A percentile compares a stretch with the other conserved stretches of the same genome.
These are phyloP conservation scores for Fusarium redolens DNA, from an alignment of 2,329 filamentous ascomycete species.

Conservation along the genomic window DNA sequence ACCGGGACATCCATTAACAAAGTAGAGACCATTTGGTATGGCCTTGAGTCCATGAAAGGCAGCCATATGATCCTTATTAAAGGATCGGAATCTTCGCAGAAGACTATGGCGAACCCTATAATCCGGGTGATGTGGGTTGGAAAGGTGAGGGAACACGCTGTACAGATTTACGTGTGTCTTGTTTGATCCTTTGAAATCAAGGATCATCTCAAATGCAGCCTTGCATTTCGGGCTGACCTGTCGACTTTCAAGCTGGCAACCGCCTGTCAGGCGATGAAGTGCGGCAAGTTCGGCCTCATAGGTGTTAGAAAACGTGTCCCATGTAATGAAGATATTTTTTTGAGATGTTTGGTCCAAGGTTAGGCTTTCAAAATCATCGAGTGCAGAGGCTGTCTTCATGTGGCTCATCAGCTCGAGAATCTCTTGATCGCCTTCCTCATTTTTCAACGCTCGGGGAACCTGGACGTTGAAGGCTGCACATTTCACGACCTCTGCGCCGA, in stretches of 20 bases:
- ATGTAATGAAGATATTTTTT: slow-evolving; percentile 44
- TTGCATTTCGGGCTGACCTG: slow-evolving; percentile 14
- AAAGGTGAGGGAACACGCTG: slow-evolving; percentile 49
- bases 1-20: slow-evolving; percentile 60
- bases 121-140: slow-evolving; percentile 36
- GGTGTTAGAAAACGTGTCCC: slow-evolving; percentile 44
- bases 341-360: slow-evolving; percentile 19
- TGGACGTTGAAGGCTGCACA: slow-evolving; percentile 51
- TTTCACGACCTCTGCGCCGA: slow-evolving; percentile 14
- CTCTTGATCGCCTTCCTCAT: slow-evolving; percentile 34
- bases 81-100: slow-evolving; percentile 45
- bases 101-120: slow-evolving; percentile 43
- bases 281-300: slow-evolving; percentile 51
- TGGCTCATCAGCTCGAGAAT: slow-evolving; percentile 68
- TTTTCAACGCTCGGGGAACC: slow-evolving; percentile 47
- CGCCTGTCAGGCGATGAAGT: slow-evolving; percentile 40
- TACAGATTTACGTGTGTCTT: slow-evolving; percentile 43
- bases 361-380: slow-evolving; percentile 34
- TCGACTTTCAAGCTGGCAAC: slow-evolving; percentile 30
- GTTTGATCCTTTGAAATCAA: slow-evolving; percentile 43
- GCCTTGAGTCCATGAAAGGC: slow-evolving; percentile 51
- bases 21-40: slow-evolving; percentile 57
- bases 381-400: slow-evolving; percentile 68
- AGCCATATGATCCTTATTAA: slow-evolving; percentile 53
- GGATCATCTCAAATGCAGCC: slow-evolving; percentile 50